These are phyloP conservation scores for Entoloma clypeatum DNA, from an alignment of 1,284 basidiomycete genomes.

Conservation along the genomic window DNA sequence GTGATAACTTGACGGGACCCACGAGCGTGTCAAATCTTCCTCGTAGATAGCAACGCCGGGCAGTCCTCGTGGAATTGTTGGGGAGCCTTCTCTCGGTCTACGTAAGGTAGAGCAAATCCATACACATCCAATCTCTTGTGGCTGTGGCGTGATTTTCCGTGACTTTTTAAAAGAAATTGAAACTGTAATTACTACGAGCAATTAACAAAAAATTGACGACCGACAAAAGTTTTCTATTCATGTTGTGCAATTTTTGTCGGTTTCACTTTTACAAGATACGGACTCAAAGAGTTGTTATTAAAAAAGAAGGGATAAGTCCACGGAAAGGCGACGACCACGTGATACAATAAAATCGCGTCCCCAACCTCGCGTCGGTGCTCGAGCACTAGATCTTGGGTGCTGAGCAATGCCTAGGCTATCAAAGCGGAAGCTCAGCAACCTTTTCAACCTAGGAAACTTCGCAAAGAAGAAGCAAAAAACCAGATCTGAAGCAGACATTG, in stretches of 20 bases:
- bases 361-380: background rate
- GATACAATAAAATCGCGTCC: conserved; percentile 1
- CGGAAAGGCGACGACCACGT: background rate
- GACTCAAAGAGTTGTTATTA: no score
- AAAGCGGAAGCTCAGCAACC: conserved; percentile 1
- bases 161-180: background rate
- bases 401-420: conserved; percentile 1
- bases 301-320: no score
- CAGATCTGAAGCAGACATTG: background rate
- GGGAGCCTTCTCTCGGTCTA: no score
- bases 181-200: no score
- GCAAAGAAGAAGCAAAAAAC: conserved; percentile 1
- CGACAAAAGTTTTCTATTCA: background rate
- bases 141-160: conserved; percentile 1
- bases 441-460: conserved; percentile 1
- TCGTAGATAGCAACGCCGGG: no score
- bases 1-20: no score
- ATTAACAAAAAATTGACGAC: background rate
- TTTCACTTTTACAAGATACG: conserved; percentile 1
- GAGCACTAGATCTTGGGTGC: background rate
- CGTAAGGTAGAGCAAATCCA: no score
- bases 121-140: background rate
- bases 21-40: no score
- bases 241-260: background rate
- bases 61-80: no score